Percentiles rank a stretch among this genome's conserved stretches.
Evolutionary conservation across 2,329 filamentous ascomycete species (phyloP).

Genomic region (Neonectria ditissima): DNA sequence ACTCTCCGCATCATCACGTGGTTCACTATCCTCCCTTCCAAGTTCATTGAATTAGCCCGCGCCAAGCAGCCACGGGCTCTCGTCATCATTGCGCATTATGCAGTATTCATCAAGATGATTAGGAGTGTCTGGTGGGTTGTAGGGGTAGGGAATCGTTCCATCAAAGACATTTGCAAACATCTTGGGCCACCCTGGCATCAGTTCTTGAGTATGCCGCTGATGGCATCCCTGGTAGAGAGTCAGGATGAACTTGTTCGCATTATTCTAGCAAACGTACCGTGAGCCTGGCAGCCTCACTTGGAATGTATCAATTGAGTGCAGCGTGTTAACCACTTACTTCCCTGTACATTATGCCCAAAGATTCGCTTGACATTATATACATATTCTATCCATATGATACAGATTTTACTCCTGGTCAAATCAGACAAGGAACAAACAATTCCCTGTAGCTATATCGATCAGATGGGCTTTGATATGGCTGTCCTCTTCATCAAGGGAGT

Average conservation of each 20-base stretch:
- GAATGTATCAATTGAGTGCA: no score
- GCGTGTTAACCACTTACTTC: no score
- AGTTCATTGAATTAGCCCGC: conserved; percentile 58
- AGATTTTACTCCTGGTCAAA: no score
- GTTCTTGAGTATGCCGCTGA: neutral
- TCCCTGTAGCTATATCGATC: no score
- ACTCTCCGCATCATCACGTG: conserved; percentile 63
- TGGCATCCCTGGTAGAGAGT: neutral
- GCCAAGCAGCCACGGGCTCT: conserved; percentile 58
- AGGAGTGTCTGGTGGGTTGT: conserved; percentile 62
- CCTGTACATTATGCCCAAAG: no score
- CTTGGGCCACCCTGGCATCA: conserved; percentile 54
- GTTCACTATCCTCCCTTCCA: conserved; percentile 61
- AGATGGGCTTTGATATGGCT: no score
- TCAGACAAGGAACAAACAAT: no score
- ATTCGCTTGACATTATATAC: no score
- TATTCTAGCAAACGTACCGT: neutral
- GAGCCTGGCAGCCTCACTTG: no score
- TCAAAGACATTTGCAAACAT: conserved; percentile 56
- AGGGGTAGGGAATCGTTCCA: conserved; percentile 58
- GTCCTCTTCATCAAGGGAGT: no score
- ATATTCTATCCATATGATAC: no score
- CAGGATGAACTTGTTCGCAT: neutral
- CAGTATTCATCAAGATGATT: conserved; percentile 61
- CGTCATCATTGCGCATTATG: conserved; percentile 64